phyloP scores from a whole-genome alignment of 202 grass and related monocot genomes.

The Setaria italica region DNA sequence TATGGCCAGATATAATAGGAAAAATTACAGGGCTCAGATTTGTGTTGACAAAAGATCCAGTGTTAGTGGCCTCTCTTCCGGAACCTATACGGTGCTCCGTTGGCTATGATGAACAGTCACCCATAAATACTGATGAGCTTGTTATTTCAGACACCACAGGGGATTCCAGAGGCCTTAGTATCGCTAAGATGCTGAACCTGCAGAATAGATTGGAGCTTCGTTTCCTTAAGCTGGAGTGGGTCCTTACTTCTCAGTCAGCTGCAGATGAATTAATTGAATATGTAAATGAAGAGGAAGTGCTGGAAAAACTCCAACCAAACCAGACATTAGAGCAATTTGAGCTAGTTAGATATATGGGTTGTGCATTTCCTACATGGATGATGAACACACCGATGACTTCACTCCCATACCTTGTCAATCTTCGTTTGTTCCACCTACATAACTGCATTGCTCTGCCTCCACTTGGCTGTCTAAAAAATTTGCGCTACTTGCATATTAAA shows the following conservation, averaged over 20 bases:
- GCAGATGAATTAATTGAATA: not conserved
- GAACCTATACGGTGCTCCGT: not conserved
- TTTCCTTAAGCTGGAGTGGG: conserved; percentile 32
- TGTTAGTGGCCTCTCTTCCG: not conserved
- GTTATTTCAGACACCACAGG: conserved; percentile 24
- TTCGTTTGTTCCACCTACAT: conserved; percentile 26
- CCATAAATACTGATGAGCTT: conserved; percentile 31
- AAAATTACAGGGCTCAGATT: conserved; percentile 32
- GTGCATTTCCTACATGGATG: conserved; percentile 45
- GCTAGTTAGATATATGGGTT: conserved; percentile 37
- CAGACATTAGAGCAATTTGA: conserved; percentile 27
- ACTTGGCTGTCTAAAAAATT: conserved; percentile 30
- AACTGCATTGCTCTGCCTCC: conserved; percentile 40
- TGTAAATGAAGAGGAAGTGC: not conserved
- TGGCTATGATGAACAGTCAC: not conserved
- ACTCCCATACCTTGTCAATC: conserved; percentile 45
- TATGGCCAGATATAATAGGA: conserved; percentile 1
- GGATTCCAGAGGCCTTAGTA: conserved; percentile 24
- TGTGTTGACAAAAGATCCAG: conserved; percentile 33
- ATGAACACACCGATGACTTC: conserved; percentile 13
- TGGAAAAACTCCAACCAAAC: conserved; percentile 51
- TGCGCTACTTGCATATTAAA: conserved; percentile 38
- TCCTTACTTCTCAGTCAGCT: conserved; percentile 12
- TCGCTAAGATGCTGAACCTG: conserved; percentile 26
- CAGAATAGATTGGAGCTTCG: conserved; percentile 21